Base-by-base conservation (phyloP, 805 yeast genomes). In the Yamadazyma philogaea region DNA sequence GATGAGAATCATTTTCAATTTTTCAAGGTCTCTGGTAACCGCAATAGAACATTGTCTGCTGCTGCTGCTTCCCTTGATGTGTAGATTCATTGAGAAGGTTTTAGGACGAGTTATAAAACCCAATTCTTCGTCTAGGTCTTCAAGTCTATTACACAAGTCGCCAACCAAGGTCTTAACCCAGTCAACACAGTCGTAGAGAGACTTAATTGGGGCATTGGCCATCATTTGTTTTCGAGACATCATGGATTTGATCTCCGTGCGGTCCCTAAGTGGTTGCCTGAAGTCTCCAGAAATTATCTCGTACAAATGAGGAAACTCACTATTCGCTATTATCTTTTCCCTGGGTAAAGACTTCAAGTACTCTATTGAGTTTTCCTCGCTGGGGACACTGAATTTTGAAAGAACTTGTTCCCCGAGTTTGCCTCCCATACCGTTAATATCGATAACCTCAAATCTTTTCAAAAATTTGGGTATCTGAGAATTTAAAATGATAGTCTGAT, bases 341-440 rank as follows among this genome's bases (percentile, higher is more conserved):
- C 35, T 4, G 76, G 38, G 55, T 56, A 77, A 75, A 28, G 69
- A 64, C 3, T 76, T 65, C 1, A 87, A 71, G 43, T 60, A 71
- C 2, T 72, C 63, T 6, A 66, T 59, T 4, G 52, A 84, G 72
- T 45, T 79, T 59, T 21, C 42, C 15, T 61, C 71, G 2, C 64
- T 63, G 0, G 84, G 86, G 2, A 78, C 62, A 1, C 70, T 66
- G n/a, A 89, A 59, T 15, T 66, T 59, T n/a, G 61, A 58, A 14
- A 72, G 47, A 1, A 88, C 68, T 10, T 66, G 64, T 8, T 81
- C 81, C 0, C 99, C 99, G 7, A 74, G 63, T 50, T 87, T 87
- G 2, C 98, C 99, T 6, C 99, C 98, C 72, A 91, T 68, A 0
- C 96, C 88, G 77, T 96, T 84, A 44, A 91, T 78, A 51, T 89